Conservation (phyloP, 2,329 filamentous ascomycete species). For the Beauveria australis region DNA sequence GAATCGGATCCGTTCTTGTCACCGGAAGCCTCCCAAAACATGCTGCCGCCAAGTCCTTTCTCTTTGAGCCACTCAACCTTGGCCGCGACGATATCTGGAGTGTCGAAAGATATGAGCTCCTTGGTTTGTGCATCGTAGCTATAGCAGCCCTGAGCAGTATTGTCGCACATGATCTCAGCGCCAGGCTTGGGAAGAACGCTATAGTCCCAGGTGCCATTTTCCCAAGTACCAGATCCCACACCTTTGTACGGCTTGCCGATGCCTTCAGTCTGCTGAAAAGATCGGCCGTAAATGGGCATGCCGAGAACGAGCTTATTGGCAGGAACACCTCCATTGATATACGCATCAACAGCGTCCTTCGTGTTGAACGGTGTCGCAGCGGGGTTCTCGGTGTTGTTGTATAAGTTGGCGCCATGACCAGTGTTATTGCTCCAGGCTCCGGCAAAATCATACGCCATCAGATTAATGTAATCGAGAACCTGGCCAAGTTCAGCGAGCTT, state of each 20-base stretch:
- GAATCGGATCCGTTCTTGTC: constrained; percentile 54
- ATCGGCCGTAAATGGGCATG: constrained; percentile 52
- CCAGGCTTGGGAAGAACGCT: constrained; percentile 62
- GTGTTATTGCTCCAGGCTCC: constrained; percentile 59
- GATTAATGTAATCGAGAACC: constrained; percentile 48
- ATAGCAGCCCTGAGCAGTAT: constrained; percentile 54
- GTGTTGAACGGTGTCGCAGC: constrained; percentile 62
- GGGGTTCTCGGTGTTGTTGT: constrained; percentile 43
- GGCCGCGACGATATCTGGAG: constrained; percentile 44
- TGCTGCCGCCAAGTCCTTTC: constrained; percentile 60
- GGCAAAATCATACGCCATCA: constrained; percentile 74
- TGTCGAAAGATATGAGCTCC: constrained; percentile 67
- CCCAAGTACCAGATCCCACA: constrained; percentile 61
- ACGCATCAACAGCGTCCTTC: constrained; percentile 55
- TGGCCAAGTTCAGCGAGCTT: constrained; percentile 38
- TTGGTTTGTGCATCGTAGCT: constrained; percentile 54
- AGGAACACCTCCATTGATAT: constrained; percentile 54
- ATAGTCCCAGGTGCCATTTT: constrained; percentile 72
- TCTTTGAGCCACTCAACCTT: constrained; percentile 61
- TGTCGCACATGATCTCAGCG: constrained; percentile 50
- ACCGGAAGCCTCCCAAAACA: constrained; percentile 79
- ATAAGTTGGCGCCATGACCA: constrained; percentile 68
- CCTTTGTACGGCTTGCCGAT: constrained; percentile 57
- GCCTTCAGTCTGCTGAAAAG: constrained; percentile 42
- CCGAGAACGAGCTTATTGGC: constrained; percentile 64